These are phyloP conservation scores for Durio zibethinus DNA, from an alignment of 345 rosid genomes.

Conservation along the genomic window DNA sequence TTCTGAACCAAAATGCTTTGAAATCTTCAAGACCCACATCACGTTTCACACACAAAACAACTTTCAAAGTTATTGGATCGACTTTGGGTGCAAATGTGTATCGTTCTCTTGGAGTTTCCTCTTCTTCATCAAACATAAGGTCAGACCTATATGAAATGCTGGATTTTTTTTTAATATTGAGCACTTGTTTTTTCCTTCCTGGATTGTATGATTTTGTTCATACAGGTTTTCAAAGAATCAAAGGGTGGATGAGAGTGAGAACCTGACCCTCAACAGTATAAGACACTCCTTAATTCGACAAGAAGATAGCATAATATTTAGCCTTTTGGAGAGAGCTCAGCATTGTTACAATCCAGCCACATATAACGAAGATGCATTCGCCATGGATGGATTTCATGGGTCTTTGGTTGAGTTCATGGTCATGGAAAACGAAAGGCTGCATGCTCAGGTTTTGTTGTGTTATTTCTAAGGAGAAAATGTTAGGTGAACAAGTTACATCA, in stretches of 20 bases:
- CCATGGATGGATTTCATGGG: constrained; percentile 59
- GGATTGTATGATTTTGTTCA: neutral
- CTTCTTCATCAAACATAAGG: neutral
- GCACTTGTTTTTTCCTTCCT: neutral
- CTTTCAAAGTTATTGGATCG: neutral
- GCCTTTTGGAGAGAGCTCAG: constrained; percentile 62
- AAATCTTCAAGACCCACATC: neutral
- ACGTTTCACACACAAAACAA: neutral
- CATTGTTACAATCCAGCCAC: constrained; percentile 60
- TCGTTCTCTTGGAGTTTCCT: neutral
- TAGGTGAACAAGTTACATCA: neutral
- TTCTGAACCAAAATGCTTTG: neutral
- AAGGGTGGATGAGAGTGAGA: constrained; percentile 54
- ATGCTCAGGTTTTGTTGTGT: constrained; percentile 39
- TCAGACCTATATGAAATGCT: neutral
- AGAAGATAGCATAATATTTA: constrained; percentile 67
- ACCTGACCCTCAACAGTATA: constrained; percentile 56
- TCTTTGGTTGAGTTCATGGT: constrained; percentile 62
- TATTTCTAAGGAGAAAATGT: neutral
- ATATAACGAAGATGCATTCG: constrained; percentile 46
- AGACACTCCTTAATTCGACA: constrained; percentile 53
- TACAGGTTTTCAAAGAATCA: constrained; percentile 21
- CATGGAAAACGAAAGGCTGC: constrained; percentile 65
- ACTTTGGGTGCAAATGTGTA: neutral
- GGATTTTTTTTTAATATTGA: neutral